Evolutionary conservation across 495 filamentous ascomycete species (phyloP).

Genomic region (Polyplosphaeria fusca): DNA sequence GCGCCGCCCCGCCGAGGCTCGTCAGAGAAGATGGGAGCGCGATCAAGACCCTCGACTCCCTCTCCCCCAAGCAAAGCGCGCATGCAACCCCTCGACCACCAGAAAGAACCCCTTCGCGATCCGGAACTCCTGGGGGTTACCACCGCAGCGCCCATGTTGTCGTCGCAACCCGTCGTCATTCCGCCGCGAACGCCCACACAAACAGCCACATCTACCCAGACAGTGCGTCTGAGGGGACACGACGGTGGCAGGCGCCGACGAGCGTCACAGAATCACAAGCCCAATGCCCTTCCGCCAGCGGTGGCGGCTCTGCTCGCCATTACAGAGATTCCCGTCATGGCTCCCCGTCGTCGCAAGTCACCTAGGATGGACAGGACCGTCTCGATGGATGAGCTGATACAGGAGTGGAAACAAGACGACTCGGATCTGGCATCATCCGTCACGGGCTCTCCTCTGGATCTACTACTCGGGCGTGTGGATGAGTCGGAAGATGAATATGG

Average conservation of each 20-base stretch:
- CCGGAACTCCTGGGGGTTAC: too few relatives aligned
- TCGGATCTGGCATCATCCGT: conserved; percentile 14
- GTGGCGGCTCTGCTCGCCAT: conserved; percentile 47
- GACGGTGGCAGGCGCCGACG: conserved; percentile 23
- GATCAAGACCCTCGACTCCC: conserved; percentile 3
- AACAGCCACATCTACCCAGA: conserved; percentile 25
- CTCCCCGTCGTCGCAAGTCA: conserved; percentile 26
- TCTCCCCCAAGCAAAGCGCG: too few relatives aligned
- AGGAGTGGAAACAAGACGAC: conserved; percentile 42
- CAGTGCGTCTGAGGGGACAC: conserved; percentile 30
- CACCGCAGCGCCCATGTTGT: conserved; percentile 14
- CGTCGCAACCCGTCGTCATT: conserved; percentile 34
- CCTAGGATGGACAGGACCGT: conserved; percentile 27
- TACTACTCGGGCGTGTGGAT: conserved; percentile 40
- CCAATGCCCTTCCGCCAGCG: conserved; percentile 41
- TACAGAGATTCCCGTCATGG: conserved; percentile 42
- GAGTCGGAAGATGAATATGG: conserved; percentile 34
- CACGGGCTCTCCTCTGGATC: conserved; percentile 39
- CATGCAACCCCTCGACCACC: too few relatives aligned
- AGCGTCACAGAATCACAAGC: conserved; percentile 32
- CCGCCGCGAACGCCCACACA: conserved; percentile 24
- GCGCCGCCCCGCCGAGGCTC: conserved; percentile 10
- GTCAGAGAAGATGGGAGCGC: conserved; percentile 27
- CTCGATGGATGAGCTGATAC: conserved; percentile 45
- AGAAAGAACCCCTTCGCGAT: too few relatives aligned